Conservation (phyloP, 352 stramenopile species). For the Saprolegnia parasitica region DNA sequence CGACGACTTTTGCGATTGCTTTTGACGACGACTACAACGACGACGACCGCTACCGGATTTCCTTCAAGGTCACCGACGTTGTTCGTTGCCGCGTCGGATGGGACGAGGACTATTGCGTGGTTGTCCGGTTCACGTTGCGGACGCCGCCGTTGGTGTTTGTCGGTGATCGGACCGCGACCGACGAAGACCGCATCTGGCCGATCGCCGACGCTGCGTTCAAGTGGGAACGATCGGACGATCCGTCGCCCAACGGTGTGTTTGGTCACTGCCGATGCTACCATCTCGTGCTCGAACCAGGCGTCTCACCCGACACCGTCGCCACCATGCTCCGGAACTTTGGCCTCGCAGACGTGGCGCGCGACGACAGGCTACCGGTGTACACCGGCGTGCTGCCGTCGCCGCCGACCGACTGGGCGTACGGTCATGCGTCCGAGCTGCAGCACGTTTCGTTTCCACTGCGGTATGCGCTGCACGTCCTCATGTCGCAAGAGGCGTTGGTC, state of each 20-base stretch:
- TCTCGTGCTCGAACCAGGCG: not conserved
- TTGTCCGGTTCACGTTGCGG: too few relatives aligned
- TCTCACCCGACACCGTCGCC: not conserved
- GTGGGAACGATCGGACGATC: too few relatives aligned
- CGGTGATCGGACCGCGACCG: too few relatives aligned
- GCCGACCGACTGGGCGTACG: not conserved
- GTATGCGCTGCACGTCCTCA: conserved; percentile 21
- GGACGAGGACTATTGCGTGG: too few relatives aligned
- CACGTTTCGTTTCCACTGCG: not conserved
- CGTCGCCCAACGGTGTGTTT: not conserved
- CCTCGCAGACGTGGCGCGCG: not conserved
- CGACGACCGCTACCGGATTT: too few relatives aligned
- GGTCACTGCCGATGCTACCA: conserved; percentile 14
- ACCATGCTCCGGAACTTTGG: not conserved
- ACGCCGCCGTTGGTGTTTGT: too few relatives aligned
- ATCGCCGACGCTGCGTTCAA: too few relatives aligned
- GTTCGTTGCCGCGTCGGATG: too few relatives aligned
- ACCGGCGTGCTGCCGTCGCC: not conserved
- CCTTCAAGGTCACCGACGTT: too few relatives aligned
- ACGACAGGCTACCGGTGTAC: not conserved
- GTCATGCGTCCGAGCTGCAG: not conserved
- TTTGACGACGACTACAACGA: too few relatives aligned
- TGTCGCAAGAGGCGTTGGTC: not conserved
- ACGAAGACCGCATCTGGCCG: too few relatives aligned
- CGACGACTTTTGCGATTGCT: too few relatives aligned